These are phyloP conservation scores for Aureobasidium musti DNA, from an alignment of 2,329 filamentous ascomycete genomes.

Conservation along the genomic window DNA sequence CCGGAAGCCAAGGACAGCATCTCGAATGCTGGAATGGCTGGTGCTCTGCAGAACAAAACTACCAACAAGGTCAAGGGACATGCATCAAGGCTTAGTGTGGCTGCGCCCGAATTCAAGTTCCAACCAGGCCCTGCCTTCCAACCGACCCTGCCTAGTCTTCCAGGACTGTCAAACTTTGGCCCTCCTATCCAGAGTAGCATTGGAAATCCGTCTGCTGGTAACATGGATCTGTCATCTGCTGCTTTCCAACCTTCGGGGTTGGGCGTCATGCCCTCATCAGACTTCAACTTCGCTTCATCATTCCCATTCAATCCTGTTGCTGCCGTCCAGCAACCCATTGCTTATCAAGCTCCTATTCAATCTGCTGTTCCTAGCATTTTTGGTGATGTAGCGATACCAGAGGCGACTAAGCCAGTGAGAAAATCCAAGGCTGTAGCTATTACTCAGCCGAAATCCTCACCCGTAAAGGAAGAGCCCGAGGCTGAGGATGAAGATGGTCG, in stretches of 20 bases:
- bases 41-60: constrained; percentile 24
- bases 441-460: constrained; percentile 50
- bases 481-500: constrained; percentile 63
- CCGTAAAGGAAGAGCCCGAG: constrained; percentile 38
- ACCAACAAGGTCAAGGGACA: constrained; percentile 28
- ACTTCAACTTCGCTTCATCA: constrained; percentile 44
- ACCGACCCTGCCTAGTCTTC: constrained; percentile 35
- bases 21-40: not conserved
- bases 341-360: constrained; percentile 43
- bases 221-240: constrained; percentile 62
- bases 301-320: constrained; percentile 39
- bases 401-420: constrained; percentile 66
- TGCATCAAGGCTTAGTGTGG: constrained; percentile 77
- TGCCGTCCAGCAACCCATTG: constrained; percentile 33
- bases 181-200: constrained; percentile 32
- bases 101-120: constrained; percentile 87
- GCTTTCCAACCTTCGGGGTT: constrained; percentile 41
- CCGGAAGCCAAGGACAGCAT: constrained; percentile 2
- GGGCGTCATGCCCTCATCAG: constrained; percentile 35
- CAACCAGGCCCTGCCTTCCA: constrained; percentile 56
- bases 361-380: constrained; percentile 41
- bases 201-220: constrained; percentile 38
- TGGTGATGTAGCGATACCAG: constrained; percentile 60
- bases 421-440: constrained; percentile 85
- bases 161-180: constrained; percentile 11